Evolutionary conservation across 176 grass and related monocot genomes (phyloP).

Genomic region (Cocos nucifera): DNA sequence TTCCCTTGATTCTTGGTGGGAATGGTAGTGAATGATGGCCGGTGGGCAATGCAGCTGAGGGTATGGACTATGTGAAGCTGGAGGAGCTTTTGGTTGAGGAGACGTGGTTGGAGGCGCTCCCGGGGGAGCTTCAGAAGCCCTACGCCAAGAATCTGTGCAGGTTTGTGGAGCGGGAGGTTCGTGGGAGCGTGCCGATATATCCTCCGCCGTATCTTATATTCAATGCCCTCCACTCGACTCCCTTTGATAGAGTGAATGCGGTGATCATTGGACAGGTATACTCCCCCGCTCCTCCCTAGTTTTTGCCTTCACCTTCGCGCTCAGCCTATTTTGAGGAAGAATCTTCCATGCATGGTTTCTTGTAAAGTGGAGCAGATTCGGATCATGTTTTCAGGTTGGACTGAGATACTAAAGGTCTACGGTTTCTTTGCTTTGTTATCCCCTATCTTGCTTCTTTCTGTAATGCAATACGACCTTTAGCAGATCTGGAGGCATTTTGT

Average conservation of each 20-base stretch:
- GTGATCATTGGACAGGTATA: conserved; percentile 94
- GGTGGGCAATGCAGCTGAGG: conserved; percentile 20
- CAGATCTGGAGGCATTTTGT: no score
- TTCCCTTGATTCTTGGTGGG: background rate
- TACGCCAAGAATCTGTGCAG: conserved; percentile 75
- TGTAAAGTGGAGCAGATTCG: background rate
- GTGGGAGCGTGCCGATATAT: conserved; percentile 52
- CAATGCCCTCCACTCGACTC: conserved; percentile 77
- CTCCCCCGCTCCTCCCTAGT: no score
- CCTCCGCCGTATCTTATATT: conserved; percentile 71
- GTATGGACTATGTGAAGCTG: conserved; percentile 39
- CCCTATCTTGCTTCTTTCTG: no score
- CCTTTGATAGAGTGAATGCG: conserved; percentile 71
- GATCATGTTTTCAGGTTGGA: no score
- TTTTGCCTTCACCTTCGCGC: no score
- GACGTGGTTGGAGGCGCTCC: conserved; percentile 55
- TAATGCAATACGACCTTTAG: no score
- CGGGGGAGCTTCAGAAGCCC: conserved; percentile 61
- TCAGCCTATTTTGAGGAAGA: background rate
- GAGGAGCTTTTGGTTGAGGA: conserved; percentile 86
- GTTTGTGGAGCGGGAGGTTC: conserved; percentile 52
- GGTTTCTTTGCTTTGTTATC: no score
- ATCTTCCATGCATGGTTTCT: background rate
- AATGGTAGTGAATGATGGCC: background rate
- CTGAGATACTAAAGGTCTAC: no score